A percentile compares a stretch with the other conserved stretches of the same genome.
These are phyloP conservation scores for Leccinellum luteum DNA, from an alignment of 768 basidiomycete species.

Conservation along the genomic window DNA sequence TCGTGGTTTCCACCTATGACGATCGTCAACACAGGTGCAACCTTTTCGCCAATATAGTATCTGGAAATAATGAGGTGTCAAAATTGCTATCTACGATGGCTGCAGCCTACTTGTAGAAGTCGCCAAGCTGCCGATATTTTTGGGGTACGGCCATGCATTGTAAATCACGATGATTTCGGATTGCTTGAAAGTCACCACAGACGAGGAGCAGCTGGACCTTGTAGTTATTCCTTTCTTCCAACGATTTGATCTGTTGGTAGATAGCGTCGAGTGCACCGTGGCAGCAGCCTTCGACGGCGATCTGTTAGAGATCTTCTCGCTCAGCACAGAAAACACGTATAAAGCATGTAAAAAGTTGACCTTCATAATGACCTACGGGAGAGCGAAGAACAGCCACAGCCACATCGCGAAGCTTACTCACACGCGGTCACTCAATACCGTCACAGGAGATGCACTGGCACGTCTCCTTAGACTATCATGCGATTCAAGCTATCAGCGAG, in stretches of 20 bases:
- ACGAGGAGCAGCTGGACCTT: slow-evolving; percentile 85
- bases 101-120: slow-evolving; percentile 72
- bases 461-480: slow-evolving; percentile 18
- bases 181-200: slow-evolving; percentile 95
- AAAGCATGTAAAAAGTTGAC: slow-evolving; percentile 5
- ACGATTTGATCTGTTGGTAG: slow-evolving; percentile 63
- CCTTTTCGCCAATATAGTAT: slow-evolving; percentile 82
- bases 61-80: slow-evolving; percentile 34
- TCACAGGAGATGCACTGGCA: no score
- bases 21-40: slow-evolving; percentile 85
- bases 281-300: slow-evolving; percentile 93
- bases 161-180: slow-evolving; percentile 82
- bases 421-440: slow-evolving; percentile 16
- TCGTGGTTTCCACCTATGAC: slow-evolving; percentile 99
- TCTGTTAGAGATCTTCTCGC: slow-evolving; percentile 38
- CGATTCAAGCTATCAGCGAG: slow-evolving; percentile 20
- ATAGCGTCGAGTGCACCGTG: slow-evolving; percentile 92
- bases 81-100: background rate
- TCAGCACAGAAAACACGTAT: background rate
- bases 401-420: background rate
- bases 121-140: slow-evolving; percentile 83
- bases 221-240: slow-evolving; percentile 61
- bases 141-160: slow-evolving; percentile 88
- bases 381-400: background rate
- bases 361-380: slow-evolving; percentile 30